phyloP scores from a whole-genome alignment of 176 grass and related monocot species.

The Neostapfia colusana region DNA sequence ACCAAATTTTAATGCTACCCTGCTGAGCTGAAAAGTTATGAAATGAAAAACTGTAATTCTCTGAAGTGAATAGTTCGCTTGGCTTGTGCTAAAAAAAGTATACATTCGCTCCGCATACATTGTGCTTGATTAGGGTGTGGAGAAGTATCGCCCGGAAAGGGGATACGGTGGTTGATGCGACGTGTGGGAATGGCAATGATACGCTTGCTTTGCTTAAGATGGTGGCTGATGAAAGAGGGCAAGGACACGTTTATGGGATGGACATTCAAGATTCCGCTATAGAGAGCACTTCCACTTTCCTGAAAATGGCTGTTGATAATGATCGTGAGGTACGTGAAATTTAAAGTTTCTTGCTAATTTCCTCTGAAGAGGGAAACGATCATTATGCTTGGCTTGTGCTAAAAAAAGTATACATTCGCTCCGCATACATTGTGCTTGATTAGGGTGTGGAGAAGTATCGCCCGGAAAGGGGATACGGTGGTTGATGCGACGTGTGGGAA shows the following conservation, averaged over 20 bases:
- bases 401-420: too few relatives aligned
- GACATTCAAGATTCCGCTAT: conserved; percentile 81
- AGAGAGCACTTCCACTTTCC: conserved; percentile 61
- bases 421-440: not conserved
- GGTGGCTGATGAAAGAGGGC: conserved; percentile 56
- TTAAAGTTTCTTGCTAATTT: not conserved
- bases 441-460: conserved; percentile 83
- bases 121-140: conserved; percentile 59
- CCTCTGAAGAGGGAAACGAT: not conserved
- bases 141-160: conserved; percentile 71
- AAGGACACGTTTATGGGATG: conserved; percentile 70
- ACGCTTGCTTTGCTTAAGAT: conserved; percentile 76
- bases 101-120: not conserved
- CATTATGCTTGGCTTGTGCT: too few relatives aligned
- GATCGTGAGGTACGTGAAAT: conserved; percentile 46
- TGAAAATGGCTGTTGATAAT: conserved; percentile 53
- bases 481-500: conserved; percentile 96
- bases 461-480: conserved; percentile 68
- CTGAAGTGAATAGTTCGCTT: not conserved
- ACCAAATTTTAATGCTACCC: too few relatives aligned
- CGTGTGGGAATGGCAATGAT: conserved; percentile 86
- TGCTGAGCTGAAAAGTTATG: too few relatives aligned
- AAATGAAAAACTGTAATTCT: too few relatives aligned
- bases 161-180: conserved; percentile 85
- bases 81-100: not conserved